Conservation (phyloP, 768 basidiomycete genomes). For the Suillus tomentosus region DNA sequence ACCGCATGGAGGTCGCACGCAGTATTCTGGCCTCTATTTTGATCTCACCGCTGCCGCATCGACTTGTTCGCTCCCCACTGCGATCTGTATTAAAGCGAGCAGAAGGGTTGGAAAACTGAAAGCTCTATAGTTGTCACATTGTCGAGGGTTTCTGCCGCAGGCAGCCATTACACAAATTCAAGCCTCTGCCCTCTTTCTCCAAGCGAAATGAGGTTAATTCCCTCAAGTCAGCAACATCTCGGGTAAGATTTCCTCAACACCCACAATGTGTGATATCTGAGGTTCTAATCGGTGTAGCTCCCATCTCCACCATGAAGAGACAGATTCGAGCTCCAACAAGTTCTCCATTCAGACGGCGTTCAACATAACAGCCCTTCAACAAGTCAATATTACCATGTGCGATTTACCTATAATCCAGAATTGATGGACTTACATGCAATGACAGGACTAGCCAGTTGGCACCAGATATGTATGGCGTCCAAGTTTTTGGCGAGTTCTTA, state of each 20-base stretch:
- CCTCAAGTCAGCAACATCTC: neutral
- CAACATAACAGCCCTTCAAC: neutral
- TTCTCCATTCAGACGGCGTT: slow-evolving; percentile 1
- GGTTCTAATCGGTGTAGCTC: neutral
- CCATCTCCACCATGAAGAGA: neutral
- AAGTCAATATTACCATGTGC: neutral
- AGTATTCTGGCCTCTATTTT: neutral
- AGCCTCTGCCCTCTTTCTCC: neutral
- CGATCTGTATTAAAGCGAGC: slow-evolving; percentile 1
- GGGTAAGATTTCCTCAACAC: neutral
- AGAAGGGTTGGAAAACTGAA: no score
- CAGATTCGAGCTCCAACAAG: neutral
- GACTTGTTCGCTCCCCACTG: neutral
- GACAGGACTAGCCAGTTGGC: neutral
- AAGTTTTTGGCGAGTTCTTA: neutral
- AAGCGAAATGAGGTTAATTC: neutral
- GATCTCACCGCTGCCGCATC: neutral
- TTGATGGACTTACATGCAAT: neutral
- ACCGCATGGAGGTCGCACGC: slow-evolving; percentile 1
- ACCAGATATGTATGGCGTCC: neutral
- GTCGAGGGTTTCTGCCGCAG: neutral
- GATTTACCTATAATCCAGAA: neutral
- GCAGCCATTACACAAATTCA: no score
- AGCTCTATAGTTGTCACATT: neutral
- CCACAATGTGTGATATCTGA: neutral